Evolutionary conservation across 1,284 basidiomycete species (phyloP).

Genomic region (Ceratobasidium sp.): DNA sequence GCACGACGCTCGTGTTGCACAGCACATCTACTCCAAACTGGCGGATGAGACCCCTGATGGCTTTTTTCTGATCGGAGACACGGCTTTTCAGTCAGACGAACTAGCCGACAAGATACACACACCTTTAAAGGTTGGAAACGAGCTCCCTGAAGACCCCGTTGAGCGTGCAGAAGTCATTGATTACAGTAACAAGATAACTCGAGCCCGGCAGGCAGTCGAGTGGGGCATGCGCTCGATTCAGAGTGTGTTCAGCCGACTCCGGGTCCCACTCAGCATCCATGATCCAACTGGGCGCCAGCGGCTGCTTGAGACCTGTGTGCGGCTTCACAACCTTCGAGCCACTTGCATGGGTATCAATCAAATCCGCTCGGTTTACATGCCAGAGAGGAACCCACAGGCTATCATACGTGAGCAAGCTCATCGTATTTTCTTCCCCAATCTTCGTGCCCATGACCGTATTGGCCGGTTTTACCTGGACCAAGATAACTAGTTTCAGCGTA

Average conservation of each 20-base stretch:
- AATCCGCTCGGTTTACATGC: slow-evolving; percentile 56
- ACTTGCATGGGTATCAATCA: slow-evolving; percentile 56
- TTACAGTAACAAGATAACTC: slow-evolving; percentile 55
- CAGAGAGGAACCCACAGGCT: background rate
- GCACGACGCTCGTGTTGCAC: slow-evolving; percentile 60
- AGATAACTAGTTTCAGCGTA: background rate
- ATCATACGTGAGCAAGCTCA: background rate
- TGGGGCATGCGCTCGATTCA: slow-evolving; percentile 60
- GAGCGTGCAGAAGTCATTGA: slow-evolving; percentile 41
- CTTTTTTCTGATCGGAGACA: slow-evolving; percentile 59
- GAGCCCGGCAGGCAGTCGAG: slow-evolving; percentile 59
- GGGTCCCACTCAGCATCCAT: slow-evolving; percentile 54
- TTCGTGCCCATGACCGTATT: background rate
- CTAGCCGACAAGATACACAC: slow-evolving; percentile 51
- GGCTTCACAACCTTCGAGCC: slow-evolving; percentile 54
- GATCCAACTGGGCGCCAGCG: slow-evolving; percentile 48
- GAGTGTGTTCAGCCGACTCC: slow-evolving; percentile 58
- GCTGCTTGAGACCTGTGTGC: slow-evolving; percentile 53
- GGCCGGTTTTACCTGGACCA: background rate
- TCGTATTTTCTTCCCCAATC: background rate
- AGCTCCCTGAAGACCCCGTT: slow-evolving; percentile 46
- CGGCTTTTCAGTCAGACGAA: slow-evolving; percentile 55
- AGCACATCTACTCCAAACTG: slow-evolving; percentile 56
- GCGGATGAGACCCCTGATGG: slow-evolving; percentile 53
- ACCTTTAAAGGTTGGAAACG: slow-evolving; percentile 57